Evolutionary conservation across 2,329 filamentous ascomycete genomes (phyloP).

Genomic region (Microcyclospora pomicola): DNA sequence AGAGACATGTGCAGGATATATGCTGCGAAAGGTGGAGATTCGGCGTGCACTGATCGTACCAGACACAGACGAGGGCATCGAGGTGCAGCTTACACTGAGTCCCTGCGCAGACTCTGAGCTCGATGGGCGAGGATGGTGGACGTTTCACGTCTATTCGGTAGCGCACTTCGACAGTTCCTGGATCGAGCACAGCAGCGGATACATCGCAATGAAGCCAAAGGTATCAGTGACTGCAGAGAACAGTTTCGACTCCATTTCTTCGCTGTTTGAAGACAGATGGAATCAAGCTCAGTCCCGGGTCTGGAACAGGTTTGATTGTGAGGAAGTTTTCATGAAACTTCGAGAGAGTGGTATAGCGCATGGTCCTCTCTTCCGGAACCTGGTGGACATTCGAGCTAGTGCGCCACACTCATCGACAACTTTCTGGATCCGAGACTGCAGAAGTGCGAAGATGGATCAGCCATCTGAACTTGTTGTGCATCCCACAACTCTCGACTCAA

Average conservation of each 20-base stretch:
- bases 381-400: neutral
- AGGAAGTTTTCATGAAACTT: neutral
- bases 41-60: constrained; percentile 40
- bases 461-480: too few relatives aligned
- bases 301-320: too few relatives aligned
- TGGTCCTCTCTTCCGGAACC: constrained; percentile 1
- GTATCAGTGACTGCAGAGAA: neutral
- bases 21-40: constrained; percentile 35
- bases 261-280: neutral
- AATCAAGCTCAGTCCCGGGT: too few relatives aligned
- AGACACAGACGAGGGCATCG: constrained; percentile 33
- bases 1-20: constrained; percentile 21
- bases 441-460: too few relatives aligned
- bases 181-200: neutral
- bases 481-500: too few relatives aligned
- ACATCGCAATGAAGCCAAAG: neutral
- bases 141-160: neutral
- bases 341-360: neutral
- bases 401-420: neutral
- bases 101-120: neutral
- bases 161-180: neutral
- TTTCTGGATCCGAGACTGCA: constrained; percentile 1
- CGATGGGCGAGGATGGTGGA: neutral
- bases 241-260: neutral
- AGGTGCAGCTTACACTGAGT: constrained; percentile 28